Evolutionary conservation across 805 yeast genomes (phyloP), one percentile per base, ranked within the genome.

Genomic region (Pichia nanzhaoensis): DNA sequence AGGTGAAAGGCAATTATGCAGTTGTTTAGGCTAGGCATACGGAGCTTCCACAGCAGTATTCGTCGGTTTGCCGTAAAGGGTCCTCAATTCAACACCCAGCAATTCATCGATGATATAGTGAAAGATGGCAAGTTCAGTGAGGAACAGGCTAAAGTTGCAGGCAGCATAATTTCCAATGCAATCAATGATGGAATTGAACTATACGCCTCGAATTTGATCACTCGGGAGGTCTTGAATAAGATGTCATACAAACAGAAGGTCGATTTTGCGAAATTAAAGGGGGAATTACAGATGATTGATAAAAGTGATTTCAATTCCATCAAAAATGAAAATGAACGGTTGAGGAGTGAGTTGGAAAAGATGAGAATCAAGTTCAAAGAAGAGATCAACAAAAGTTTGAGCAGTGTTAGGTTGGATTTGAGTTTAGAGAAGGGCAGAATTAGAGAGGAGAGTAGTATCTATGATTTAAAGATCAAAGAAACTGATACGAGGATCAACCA

Each of bases 231-330:
- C 37, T 73, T 91, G 37, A 80, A 86, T 27, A 80, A 89, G 53
- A 76, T 89, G 58, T 84, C 96, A 3, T 93, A 93, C 63, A 96
- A 91, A 61, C 98, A 93, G 57, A 87, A 91, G 55, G 97, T 93
- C 28, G 98, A 93, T 60, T 91, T 93, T 71, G 93, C 96, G 33
- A 91, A 91, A 59, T 74, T 93, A 49, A 83, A 90, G 58, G 95
- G 96, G 28, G 98, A 91, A 61, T 72, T 93, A 35, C 90, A 88
- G 55, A 80, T 88, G 41, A 77, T 87, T 64, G 98, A 93, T 66
- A 80, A 81, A 59, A 75, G 88, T 22, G 98, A 93, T 57, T 84
- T 86, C 58, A 81, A 84, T 47, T 78, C 79, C 42, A 74, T 91
- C 49, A 81, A 83, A 56, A 85, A 83, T 57, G 97, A 93, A 60